Base-by-base conservation (phyloP, 2,329 filamentous ascomycete species). In the Colletotrichum endophyticum region DNA sequence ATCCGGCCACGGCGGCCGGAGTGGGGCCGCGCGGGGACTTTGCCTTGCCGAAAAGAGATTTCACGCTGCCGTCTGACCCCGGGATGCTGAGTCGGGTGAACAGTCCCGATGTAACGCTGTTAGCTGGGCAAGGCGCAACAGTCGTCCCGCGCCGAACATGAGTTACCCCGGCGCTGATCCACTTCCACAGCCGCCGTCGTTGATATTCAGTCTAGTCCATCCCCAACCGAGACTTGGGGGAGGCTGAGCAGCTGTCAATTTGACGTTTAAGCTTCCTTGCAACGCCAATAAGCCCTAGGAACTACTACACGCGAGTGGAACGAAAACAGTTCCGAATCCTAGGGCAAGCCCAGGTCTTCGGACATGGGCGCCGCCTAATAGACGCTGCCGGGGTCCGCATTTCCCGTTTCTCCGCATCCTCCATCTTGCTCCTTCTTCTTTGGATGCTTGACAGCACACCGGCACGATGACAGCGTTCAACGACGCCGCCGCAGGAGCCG, bases 101-200 rank as follows among this genome's bases (percentile, higher is more conserved):
- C 27, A 63, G 15, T 27, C 39, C 57, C 34, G 49, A 8, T 69
- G 59, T 59, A 76, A 69, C 44, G 44, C 59, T 59, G 32, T 22
- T 19, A n/a, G 63, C 70, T 73, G 44, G 70, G 64, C 59, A 62
- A 64, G 73, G 70, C 25, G 36, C 59, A 76, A 76, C 57, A 59
- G 28, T 76, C 73, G 44, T 59, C 36, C 73, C 73, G 73, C 64
- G 11, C n/a, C 64, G 64, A 64, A 64, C 36, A 28, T 59, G 56
- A 76, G 63, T 76, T 73, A 66, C 59, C 61, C 73, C 70, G 73
- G 44, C 19, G 36, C 61, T 36, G 39, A 49, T 66, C 70, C 73
- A 76, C 70, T 62, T 36, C 30, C 15, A 16, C 56, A 44, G 59
- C 63, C 63, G 63, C n/a, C 28, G 27, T 64, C 63, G 4, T 59